phyloP scores from a whole-genome alignment of 2,329 filamentous ascomycete species.

The Fusarium napiforme region DNA sequence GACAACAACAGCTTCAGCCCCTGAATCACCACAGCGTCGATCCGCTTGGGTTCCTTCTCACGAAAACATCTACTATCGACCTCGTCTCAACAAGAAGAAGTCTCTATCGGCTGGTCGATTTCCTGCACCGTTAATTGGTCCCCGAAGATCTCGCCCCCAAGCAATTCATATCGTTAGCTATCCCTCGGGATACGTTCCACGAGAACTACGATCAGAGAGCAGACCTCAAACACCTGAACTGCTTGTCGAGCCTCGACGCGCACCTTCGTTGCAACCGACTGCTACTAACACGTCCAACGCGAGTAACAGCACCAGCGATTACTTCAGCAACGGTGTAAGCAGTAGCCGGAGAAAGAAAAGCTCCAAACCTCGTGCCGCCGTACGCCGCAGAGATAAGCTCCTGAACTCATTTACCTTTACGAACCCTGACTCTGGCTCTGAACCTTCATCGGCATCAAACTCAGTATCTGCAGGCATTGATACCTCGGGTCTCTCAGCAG shows the following conservation, averaged over 20 bases:
- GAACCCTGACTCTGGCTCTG: conserved; percentile 19
- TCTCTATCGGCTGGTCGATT: conserved; percentile 40
- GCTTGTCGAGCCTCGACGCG: conserved; percentile 21
- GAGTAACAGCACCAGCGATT: conserved; percentile 4
- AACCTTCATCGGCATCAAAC: conserved; percentile 4
- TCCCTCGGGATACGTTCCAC: conserved; percentile 57
- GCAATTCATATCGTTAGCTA: conserved; percentile 57
- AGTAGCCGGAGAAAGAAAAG: conserved; percentile 42
- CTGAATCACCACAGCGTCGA: conserved; percentile 34
- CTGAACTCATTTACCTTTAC: conserved; percentile 19
- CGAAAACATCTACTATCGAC: conserved; percentile 44
- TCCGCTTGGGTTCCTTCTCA: conserved; percentile 43
- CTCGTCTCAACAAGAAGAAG: conserved; percentile 41
- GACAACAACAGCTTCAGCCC: conserved; percentile 28
- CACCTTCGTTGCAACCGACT: conserved; percentile 38
- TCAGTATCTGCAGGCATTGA: conserved; percentile 1
- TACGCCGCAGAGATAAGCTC: conserved; percentile 30
- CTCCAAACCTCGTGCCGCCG: conserved; percentile 14
- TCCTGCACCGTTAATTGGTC: conserved; percentile 53
- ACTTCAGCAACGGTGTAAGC: conserved; percentile 12
- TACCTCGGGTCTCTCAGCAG: conserved; percentile 20
- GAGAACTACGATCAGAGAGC: conserved; percentile 52
- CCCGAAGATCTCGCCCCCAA: conserved; percentile 53
- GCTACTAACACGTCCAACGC: conserved; percentile 11
- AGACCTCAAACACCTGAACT: conserved; percentile 30